These are phyloP conservation scores for Plenodomus lindquistii DNA, from an alignment of 2,329 filamentous ascomycete species.

Conservation along the genomic window DNA sequence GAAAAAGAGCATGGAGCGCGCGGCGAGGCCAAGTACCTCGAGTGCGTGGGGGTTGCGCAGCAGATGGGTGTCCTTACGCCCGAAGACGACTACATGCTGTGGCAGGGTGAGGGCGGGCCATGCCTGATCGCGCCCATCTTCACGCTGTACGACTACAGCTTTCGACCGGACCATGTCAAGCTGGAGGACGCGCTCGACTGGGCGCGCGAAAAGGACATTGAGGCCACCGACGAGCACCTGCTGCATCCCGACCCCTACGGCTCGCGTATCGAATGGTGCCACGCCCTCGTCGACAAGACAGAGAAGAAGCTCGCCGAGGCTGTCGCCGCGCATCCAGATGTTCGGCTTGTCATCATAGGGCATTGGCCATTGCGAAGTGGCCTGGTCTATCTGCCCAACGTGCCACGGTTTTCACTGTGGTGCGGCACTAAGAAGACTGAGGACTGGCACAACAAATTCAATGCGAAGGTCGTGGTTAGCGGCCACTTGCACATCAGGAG, in stretches of 20 bases:
- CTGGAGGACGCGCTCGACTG: constrained; percentile 54
- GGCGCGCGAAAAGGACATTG: constrained; percentile 51
- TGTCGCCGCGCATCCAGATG: constrained; percentile 31
- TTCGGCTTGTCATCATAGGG: constrained; percentile 49
- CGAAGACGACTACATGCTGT: constrained; percentile 59
- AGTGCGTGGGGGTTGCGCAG: constrained; percentile 58
- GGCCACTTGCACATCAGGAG: constrained; percentile 52
- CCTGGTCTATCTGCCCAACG: constrained; percentile 47
- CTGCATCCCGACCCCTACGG: constrained; percentile 52
- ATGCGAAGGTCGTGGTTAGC: constrained; percentile 52
- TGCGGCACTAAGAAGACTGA: constrained; percentile 54
- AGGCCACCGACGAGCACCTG: constrained; percentile 52
- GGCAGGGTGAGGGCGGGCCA: constrained; percentile 57
- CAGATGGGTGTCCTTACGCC: constrained; percentile 59
- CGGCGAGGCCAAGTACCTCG: constrained; percentile 59
- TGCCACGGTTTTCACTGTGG: constrained; percentile 53
- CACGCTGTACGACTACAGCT: constrained; percentile 64
- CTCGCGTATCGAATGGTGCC: constrained; percentile 52
- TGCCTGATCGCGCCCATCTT: constrained; percentile 60
- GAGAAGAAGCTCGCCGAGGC: constrained; percentile 47
- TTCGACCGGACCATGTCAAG: constrained; percentile 55
- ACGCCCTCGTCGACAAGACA: constrained; percentile 45
- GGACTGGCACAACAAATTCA: constrained; percentile 52
- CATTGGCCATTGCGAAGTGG: constrained; percentile 54
- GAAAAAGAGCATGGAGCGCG: constrained; percentile 44